Evolutionary conservation across 768 basidiomycete species (phyloP).

Genomic region (Phaffia tasmanica): DNA sequence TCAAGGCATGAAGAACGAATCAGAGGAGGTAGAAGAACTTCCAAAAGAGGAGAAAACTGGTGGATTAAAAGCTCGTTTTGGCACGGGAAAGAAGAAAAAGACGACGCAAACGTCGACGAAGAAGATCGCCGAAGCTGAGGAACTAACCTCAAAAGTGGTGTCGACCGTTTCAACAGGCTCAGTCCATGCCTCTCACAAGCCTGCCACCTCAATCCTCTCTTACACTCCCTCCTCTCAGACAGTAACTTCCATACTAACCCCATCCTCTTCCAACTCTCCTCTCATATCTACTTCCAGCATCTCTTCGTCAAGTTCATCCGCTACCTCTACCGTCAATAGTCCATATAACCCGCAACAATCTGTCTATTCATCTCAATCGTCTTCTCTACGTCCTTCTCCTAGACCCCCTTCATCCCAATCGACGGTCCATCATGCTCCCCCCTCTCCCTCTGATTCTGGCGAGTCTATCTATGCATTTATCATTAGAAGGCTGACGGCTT

Average conservation of each 20-base stretch:
- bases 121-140: too few relatives aligned
- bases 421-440: neutral
- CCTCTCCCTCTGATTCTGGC: conserved; percentile 39
- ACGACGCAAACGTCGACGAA: too few relatives aligned
- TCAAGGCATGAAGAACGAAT: too few relatives aligned
- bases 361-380: conserved; percentile 16
- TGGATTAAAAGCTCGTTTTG: too few relatives aligned
- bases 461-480: conserved; percentile 95
- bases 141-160: too few relatives aligned
- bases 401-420: neutral
- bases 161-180: too few relatives aligned
- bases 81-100: too few relatives aligned
- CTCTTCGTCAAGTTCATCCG: conserved; percentile 17
- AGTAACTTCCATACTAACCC: neutral
- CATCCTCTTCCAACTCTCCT: neutral
- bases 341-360: conserved; percentile 28
- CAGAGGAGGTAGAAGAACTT: too few relatives aligned
- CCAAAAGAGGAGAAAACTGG: too few relatives aligned
- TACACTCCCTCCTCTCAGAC: neutral
- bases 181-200: too few relatives aligned
- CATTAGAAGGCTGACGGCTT: conserved; percentile 74
- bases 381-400: neutral
- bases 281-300: neutral
- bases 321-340: conserved; percentile 29
- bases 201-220: too few relatives aligned